phyloP scores from a whole-genome alignment of 108 stramenopile species.

The Cylindrotheca closterium region DNA sequence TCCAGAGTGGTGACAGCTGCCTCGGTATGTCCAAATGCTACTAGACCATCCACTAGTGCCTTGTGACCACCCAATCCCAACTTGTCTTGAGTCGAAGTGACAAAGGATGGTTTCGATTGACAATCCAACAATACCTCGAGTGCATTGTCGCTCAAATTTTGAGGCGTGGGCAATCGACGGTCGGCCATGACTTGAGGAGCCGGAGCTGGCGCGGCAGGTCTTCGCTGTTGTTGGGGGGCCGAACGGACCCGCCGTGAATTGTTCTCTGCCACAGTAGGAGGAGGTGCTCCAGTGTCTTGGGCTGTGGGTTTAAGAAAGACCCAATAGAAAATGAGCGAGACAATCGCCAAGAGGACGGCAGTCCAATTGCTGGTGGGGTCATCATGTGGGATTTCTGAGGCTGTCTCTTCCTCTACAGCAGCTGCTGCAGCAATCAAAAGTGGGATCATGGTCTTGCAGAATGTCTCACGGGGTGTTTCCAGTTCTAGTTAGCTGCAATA shows the following conservation, averaged over 20 bases:
- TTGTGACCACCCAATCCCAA: conserved; percentile 18
- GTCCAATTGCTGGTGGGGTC: conserved; percentile 9
- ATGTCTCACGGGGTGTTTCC: no score
- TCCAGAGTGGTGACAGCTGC: not conserved
- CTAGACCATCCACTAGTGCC: conserved; percentile 25
- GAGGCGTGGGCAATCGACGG: not conserved
- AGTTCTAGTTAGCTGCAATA: no score
- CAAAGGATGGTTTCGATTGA: conserved; percentile 21
- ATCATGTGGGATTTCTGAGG: conserved; percentile 8
- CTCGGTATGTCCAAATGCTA: conserved; percentile 14
- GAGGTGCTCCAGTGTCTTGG: not conserved
- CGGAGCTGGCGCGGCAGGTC: not conserved
- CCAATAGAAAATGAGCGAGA: conserved; percentile 26
- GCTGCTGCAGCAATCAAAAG: no score
- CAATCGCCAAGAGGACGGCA: conserved; percentile 21
- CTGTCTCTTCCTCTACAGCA: no score
- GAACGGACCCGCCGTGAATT: not conserved
- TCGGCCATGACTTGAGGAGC: not conserved
- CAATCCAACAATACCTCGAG: conserved; percentile 16
- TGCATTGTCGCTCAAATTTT: conserved; percentile 2
- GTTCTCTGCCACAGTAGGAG: not conserved
- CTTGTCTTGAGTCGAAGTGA: not conserved
- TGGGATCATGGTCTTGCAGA: no score
- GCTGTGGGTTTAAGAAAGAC: conserved; percentile 28
- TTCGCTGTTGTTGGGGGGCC: conserved; percentile 2